Evolutionary conservation across 805 yeast genomes (phyloP), one percentile per base, ranked within the genome.

Genomic region (Pichia membranifaciens): DNA sequence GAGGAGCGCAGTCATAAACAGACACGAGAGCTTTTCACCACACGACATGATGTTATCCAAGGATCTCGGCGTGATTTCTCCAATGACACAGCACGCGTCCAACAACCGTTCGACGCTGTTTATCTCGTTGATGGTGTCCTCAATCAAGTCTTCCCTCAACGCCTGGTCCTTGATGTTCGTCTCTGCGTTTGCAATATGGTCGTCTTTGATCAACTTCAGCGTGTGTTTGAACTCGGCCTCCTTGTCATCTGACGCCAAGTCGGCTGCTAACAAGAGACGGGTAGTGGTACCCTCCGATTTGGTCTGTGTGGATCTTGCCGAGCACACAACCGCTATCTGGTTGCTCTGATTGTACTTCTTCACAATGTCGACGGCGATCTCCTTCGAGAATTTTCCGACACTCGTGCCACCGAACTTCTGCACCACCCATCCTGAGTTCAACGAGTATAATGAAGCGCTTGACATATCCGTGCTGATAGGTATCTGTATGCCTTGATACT

Each of bases 331-430:
- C 2, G 95, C 97, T 15, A 90, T 96, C 47, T 83, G 75, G 54
- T 74, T 74, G 41, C 69, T 68, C 35, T 75, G 67, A 32, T 81
- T 70, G 61, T 80, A 87, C 21, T 72, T 78, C 59, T 79, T 80
- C 41, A 93, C 86, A 42, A 93, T 88, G 54, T 88, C 87, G 50
- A 85, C 84, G 23, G 88, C 89, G 47, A 93, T 93, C 54, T 83
- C 77, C 44, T 76, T 81, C 9, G 96, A 87, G 65, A 93, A 90
- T 64, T 93, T 93, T 20, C 99, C 99, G 29, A 93, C 96, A 41
- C 93, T 82, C 15, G 99, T 93, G 45, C 99, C 99, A 42, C 99
- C 99, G 60, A 87, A 93, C 67, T 93, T 93, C 66, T 93, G 99
- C 6, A 93, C 85, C 3, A 85, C 65, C 90, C 91, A 84, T 16